These are phyloP conservation scores for Auriscalpium vulgare DNA, from an alignment of 768 basidiomycete species.

Conservation along the genomic window DNA sequence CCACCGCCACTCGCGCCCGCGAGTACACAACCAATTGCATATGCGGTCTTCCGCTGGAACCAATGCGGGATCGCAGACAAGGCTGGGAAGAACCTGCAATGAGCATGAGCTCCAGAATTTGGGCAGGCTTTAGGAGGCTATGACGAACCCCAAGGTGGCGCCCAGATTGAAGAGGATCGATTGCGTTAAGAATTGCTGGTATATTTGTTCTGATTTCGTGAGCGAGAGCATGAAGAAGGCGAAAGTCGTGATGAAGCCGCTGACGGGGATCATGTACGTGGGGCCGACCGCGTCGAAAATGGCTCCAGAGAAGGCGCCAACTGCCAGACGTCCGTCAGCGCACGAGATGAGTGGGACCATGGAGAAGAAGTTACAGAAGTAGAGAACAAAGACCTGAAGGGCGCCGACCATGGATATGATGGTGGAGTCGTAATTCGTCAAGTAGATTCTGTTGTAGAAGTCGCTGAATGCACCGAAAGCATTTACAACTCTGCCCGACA, in stretches of 20 bases:
- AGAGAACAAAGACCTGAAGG: background rate
- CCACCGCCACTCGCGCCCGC: constrained; percentile 39
- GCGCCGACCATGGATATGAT: background rate
- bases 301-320: background rate
- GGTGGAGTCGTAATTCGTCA: background rate
- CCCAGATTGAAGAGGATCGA: constrained; percentile 24
- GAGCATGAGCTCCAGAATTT: background rate
- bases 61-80: constrained; percentile 26
- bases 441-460: constrained; percentile 8
- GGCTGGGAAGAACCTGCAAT: constrained; percentile 24
- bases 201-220: constrained; percentile 17
- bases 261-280: constrained; percentile 18
- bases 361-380: background rate
- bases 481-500: background rate
- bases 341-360: background rate
- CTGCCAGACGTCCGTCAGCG: background rate
- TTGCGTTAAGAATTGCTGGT: constrained; percentile 25
- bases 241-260: constrained; percentile 18
- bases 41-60: constrained; percentile 27
- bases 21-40: constrained; percentile 30
- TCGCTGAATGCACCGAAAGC: background rate
- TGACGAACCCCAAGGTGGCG: constrained; percentile 18
- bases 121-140: background rate
- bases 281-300: background rate
- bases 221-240: constrained; percentile 23